Evolutionary conservation across 805 yeast genomes (phyloP), one percentile per base, ranked within the genome.

Genomic region (Starmerella floricola): DNA sequence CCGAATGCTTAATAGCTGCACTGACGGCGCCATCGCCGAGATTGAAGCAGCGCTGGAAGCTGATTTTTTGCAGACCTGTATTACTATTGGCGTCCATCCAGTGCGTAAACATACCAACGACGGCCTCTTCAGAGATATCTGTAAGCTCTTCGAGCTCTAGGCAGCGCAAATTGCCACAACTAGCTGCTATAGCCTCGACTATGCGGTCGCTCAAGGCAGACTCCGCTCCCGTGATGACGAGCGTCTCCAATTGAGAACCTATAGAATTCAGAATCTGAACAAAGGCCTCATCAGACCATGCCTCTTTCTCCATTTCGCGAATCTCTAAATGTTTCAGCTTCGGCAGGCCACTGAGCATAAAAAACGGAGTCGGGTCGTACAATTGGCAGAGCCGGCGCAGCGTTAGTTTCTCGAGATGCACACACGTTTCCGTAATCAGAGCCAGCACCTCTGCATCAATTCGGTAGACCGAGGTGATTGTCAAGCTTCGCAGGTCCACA

Each of bases 391-490:
- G 61, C 39, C 88, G 64, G 5, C 79, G 71, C 20, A 91, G 57
- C 28, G 75, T 69, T 31, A 91, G 62, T 3, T 67, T 62, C n/a
- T 67, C 68, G 29, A 91, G 58, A 19, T 66, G 65, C 0, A 64
- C 51, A 55, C 86, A 74, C 41, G 70, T 71, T 35, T 73, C 79
- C 16, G 82, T 63, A 34, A 91, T 56, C 16, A 76, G 59, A 3
- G 74, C 68, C 20, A 88, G 58, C 0, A 86, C 75, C 36, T 73
- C 78, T 43, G 78, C 72, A 12, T 76, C 70, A 49, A 91, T 78
- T 42, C 97, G 67, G 57, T 88, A 95, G 1, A 96, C 88, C 55
- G 85, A 83, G 29, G 76, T 66, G 10, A 91, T 58, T 47, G 78
- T 78, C 50, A 91, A 74, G 34, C 65, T 63, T 19, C 62, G 64